Evolutionary conservation across 2,329 filamentous ascomycete genomes (phyloP).

Genomic region (Colletotrichum sp.): DNA sequence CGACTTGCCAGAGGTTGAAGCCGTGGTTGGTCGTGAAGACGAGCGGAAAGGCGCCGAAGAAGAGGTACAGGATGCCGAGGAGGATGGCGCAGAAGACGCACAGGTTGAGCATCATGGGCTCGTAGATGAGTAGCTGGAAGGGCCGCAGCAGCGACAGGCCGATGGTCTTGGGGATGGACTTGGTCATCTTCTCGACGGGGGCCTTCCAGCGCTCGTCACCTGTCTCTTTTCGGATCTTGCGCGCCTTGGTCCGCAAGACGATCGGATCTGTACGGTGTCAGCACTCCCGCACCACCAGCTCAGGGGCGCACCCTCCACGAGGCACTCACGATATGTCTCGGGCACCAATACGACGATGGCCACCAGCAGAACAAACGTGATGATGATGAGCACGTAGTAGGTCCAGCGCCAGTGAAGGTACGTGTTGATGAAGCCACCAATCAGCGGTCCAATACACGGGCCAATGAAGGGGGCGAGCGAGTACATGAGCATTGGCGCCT

Average conservation of each 20-base stretch:
- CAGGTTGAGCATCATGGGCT: slow-evolving; percentile 85
- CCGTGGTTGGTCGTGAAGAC: slow-evolving; percentile 78
- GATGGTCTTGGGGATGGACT: slow-evolving; percentile 69
- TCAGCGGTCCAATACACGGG: slow-evolving; percentile 61
- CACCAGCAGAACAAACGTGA: slow-evolving; percentile 69
- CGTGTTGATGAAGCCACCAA: slow-evolving; percentile 85
- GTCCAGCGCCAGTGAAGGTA: slow-evolving; percentile 80
- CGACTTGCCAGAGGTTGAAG: slow-evolving; percentile 80
- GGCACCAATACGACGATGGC: slow-evolving; percentile 77
- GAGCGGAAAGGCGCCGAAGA: slow-evolving; percentile 86
- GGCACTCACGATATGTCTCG: slow-evolving; percentile 78
- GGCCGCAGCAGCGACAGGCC: slow-evolving; percentile 68
- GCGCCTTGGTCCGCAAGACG: slow-evolving; percentile 75
- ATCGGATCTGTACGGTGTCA: slow-evolving; percentile 56
- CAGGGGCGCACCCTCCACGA: slow-evolving; percentile 8
- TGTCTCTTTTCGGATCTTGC: slow-evolving; percentile 72
- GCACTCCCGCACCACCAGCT: neutral
- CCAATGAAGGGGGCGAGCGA: slow-evolving; percentile 70
- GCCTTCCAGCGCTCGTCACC: slow-evolving; percentile 80
- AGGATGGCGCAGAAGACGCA: slow-evolving; percentile 84
- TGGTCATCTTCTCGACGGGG: slow-evolving; percentile 74
- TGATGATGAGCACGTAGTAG: slow-evolving; percentile 85
- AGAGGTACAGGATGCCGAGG: slow-evolving; percentile 88
- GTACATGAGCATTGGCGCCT: slow-evolving; percentile 84
- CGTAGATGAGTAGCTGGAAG: slow-evolving; percentile 78